Percentiles rank a stretch among this genome's conserved stretches.
These are phyloP conservation scores for Gaeumannomyces sp. DNA, from an alignment of 2,329 filamentous ascomycete genomes.

Conservation along the genomic window DNA sequence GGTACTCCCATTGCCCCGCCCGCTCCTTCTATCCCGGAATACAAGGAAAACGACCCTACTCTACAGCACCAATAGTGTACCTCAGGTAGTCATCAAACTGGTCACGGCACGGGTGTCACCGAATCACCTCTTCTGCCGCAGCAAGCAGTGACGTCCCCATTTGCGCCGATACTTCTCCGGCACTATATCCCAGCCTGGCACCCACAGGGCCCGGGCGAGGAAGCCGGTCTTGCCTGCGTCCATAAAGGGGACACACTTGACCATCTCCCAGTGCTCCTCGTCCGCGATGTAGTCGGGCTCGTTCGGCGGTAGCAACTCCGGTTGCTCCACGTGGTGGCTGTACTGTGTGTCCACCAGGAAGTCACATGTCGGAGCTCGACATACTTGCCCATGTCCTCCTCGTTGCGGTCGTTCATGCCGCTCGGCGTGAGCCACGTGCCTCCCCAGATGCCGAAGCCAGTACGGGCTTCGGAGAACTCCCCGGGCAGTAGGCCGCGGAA, in stretches of 20 bases:
- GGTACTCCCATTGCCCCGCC: too few species aligned
- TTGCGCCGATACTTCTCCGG: constrained; percentile 64
- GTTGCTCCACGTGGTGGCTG: constrained; percentile 39
- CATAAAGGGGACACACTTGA: constrained; percentile 73
- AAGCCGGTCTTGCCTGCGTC: constrained; percentile 70
- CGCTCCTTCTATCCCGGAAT: background rate
- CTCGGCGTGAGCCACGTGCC: constrained; percentile 77
- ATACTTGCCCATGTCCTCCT: constrained; percentile 84
- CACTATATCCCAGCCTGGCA: constrained; percentile 65
- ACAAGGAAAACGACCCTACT: background rate
- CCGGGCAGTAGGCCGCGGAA: constrained; percentile 86
- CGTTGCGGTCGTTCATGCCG: constrained; percentile 89
- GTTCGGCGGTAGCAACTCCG: constrained; percentile 44
- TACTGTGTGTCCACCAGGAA: constrained; percentile 88
- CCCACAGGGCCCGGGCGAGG: constrained; percentile 72
- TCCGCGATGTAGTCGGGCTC: constrained; percentile 81
- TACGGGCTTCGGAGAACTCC: constrained; percentile 72
- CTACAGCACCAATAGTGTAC: background rate
- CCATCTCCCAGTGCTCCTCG: constrained; percentile 65
- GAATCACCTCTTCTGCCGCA: constrained; percentile 33
- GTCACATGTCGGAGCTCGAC: constrained; percentile 68
- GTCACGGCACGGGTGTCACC: too few species aligned
- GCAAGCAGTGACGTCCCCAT: constrained; percentile 85
- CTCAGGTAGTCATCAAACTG: background rate
- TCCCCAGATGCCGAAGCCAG: constrained; percentile 65